A percentile compares a stretch with the other conserved stretches of the same genome.
These are phyloP conservation scores for Multifurca ochricompacta DNA, from an alignment of 768 basidiomycete genomes.

Conservation along the genomic window DNA sequence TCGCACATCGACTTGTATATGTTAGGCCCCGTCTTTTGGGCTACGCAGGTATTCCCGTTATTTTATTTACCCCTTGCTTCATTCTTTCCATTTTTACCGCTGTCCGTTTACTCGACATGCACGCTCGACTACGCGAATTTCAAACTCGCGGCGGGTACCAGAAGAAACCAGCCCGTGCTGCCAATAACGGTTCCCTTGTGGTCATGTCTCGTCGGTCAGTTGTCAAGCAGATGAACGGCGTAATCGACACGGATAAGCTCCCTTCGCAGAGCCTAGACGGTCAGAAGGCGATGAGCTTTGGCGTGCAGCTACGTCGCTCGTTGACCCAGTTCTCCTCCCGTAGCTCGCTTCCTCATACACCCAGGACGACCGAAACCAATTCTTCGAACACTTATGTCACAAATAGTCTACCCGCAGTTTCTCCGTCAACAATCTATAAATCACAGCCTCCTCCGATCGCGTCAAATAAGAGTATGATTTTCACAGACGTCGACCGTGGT, in stretches of 20 bases:
- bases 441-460: background rate
- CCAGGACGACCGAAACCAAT: background rate
- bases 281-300: background rate
- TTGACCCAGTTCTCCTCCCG: slow-evolving; percentile 7
- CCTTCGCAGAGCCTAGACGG: background rate
- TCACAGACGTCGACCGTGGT: background rate
- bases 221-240: background rate
- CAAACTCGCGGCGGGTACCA: background rate
- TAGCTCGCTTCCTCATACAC: background rate
- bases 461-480: background rate
- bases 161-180: background rate
- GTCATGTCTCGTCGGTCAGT: background rate
- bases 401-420: background rate
- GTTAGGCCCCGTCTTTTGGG: slow-evolving; percentile 56
- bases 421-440: background rate
- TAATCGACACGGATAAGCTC: background rate
- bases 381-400: background rate
- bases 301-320: background rate
- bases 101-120: slow-evolving; percentile 19
- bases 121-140: background rate
- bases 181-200: background rate
- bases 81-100: slow-evolving; percentile 41
- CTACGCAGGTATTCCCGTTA: slow-evolving; percentile 50
- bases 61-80: slow-evolving; percentile 45
- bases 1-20: slow-evolving; percentile 1